Percentiles rank a stretch among this genome's conserved stretches.
Conservation (phyloP, 495 filamentous ascomycete species). For the Physcia stellaris region DNA sequence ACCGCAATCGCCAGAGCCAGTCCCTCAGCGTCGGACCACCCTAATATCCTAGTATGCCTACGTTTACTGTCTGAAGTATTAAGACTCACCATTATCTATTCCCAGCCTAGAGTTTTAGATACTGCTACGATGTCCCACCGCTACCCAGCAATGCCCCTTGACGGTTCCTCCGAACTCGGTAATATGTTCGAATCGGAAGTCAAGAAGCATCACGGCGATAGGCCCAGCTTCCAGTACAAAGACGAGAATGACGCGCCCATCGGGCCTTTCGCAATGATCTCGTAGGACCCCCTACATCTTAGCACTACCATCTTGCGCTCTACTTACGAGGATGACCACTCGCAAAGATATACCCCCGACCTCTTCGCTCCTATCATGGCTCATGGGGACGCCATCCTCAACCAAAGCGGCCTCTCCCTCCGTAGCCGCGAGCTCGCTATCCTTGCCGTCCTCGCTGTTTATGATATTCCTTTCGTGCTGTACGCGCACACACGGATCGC, state of each 20-base stretch:
- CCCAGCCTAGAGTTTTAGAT: too few species aligned
- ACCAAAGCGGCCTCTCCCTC: background rate
- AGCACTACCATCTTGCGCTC: background rate
- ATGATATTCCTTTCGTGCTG: constrained; percentile 1
- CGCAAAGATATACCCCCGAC: constrained; percentile 7
- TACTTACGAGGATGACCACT: background rate
- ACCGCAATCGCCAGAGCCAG: too few species aligned
- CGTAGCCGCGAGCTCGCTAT: constrained; percentile 1
- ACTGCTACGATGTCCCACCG: constrained; percentile 4
- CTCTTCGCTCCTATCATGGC: background rate
- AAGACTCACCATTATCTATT: too few species aligned
- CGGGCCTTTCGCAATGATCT: constrained; percentile 5
- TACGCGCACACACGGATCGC: constrained; percentile 5
- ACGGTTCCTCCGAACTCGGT: background rate
- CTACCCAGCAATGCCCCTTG: background rate
- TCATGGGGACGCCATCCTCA: background rate
- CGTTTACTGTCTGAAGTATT: too few species aligned
- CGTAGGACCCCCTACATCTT: background rate
- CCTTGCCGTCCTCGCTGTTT: constrained; percentile 2
- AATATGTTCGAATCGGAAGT: background rate
- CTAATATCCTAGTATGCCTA: too few species aligned
- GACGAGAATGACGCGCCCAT: constrained; percentile 6
- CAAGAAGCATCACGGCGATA: background rate
- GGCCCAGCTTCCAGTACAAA: constrained; percentile 2
- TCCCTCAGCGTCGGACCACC: too few species aligned